Evolutionary conservation across 495 filamentous ascomycete species (phyloP).

Genomic region (Penicillium diatomitis): DNA sequence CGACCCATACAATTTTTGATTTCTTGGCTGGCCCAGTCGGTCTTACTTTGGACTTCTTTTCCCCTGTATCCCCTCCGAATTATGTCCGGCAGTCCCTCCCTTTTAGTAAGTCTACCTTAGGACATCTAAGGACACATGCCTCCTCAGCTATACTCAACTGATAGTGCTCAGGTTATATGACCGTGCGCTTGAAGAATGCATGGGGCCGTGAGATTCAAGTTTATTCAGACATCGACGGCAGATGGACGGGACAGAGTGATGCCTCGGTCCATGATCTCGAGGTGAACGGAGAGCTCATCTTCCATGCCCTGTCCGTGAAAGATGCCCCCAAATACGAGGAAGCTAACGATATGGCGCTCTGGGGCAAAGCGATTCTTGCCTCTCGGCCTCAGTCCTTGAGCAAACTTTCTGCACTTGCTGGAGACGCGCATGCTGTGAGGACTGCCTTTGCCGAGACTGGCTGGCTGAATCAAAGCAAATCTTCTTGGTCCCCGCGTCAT

Average conservation of each 20-base stretch:
- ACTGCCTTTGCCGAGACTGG: conserved; percentile 18
- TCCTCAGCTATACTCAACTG: background rate
- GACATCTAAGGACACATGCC: background rate
- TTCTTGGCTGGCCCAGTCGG: conserved; percentile 32
- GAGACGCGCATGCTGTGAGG: conserved; percentile 12
- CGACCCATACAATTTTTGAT: conserved; percentile 37
- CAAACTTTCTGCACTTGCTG: conserved; percentile 22
- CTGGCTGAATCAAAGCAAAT: conserved; percentile 9
- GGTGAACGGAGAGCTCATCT: conserved; percentile 11
- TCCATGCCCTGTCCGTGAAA: conserved; percentile 26
- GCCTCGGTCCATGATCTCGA: conserved; percentile 22
- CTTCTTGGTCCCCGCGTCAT: conserved; percentile 18
- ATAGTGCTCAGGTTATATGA: conserved; percentile 47
- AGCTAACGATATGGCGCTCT: conserved; percentile 37
- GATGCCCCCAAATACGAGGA: conserved; percentile 31
- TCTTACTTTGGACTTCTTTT: conserved; percentile 55
- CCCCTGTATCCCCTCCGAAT: conserved; percentile 78
- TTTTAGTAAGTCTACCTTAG: conserved; percentile 39
- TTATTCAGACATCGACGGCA: conserved; percentile 41
- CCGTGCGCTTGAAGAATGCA: conserved; percentile 43
- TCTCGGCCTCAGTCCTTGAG: conserved; percentile 18
- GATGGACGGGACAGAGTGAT: conserved; percentile 34
- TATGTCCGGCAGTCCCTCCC: conserved; percentile 76
- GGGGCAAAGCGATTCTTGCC: conserved; percentile 29
- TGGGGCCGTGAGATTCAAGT: conserved; percentile 30